These are phyloP conservation scores for Daldinia eschscholtzii DNA, from an alignment of 2,329 filamentous ascomycete species.

Conservation along the genomic window DNA sequence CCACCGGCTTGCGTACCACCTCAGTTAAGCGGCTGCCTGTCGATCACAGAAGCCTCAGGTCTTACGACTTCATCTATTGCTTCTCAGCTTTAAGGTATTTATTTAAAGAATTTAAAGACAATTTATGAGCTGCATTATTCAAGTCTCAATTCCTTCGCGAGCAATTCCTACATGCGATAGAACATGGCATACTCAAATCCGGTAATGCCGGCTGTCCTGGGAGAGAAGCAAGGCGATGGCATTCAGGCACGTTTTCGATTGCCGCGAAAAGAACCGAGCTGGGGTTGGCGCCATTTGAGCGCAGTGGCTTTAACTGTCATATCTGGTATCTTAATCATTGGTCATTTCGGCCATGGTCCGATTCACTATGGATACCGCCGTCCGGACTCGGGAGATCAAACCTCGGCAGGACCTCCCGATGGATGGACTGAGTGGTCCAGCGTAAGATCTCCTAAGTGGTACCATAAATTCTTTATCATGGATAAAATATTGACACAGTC, in stretches of 20 bases:
- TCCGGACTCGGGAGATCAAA: constrained; percentile 14
- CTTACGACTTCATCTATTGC: neutral
- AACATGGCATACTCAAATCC: constrained; percentile 18
- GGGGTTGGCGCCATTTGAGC: constrained; percentile 26
- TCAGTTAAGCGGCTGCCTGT: neutral
- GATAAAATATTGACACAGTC: constrained; percentile 23
- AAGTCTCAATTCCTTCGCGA: neutral
- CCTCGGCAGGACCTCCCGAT: constrained; percentile 3
- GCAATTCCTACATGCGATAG: constrained; percentile 15
- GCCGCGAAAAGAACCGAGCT: constrained; percentile 8
- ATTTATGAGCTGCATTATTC: neutral
- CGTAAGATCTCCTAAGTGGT: constrained; percentile 34
- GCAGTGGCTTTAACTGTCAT: constrained; percentile 15
- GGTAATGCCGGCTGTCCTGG: constrained; percentile 18
- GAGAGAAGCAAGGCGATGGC: constrained; percentile 23
- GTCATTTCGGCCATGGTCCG: constrained; percentile 17
- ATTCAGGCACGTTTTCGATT: constrained; percentile 5
- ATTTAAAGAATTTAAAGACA: neutral
- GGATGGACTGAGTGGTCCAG: constrained; percentile 39
- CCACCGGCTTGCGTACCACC: neutral
- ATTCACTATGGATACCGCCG: constrained; percentile 14
- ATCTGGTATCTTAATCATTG: constrained; percentile 22
- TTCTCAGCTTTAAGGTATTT: neutral
- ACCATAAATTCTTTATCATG: neutral
- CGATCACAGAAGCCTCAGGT: neutral